Evolutionary conservation across 2,329 filamentous ascomycete species (phyloP), one percentile per base, ranked within the genome.

Genomic region (Akanthomyces lecanii): DNA sequence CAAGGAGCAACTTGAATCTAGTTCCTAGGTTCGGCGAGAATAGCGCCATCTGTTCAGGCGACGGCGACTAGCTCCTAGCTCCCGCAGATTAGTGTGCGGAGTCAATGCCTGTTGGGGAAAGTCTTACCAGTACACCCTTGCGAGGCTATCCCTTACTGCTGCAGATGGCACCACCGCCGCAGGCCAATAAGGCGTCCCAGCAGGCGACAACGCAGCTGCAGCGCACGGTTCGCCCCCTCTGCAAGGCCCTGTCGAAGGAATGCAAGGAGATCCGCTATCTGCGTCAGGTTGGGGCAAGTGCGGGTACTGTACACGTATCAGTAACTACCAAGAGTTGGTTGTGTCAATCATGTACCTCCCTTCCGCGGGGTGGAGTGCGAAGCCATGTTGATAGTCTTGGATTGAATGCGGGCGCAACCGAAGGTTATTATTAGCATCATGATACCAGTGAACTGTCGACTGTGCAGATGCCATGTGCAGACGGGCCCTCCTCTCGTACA

Each of bases 321-420:
- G 10, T 11, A 36, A 8, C 30, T 33, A 5, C 5, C 30, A 33
- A 11, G 7, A 36, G 33, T 47, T n/a, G 44, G 44, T 47, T 21
- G 14, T 54, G 52, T 40, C 5, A 36, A 21, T 54, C 16, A n/a
- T 36, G 10, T 36, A 36, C 33, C 10, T 10, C 7, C 7, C 10
- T 54, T 42, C 33, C 52, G 36, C 52, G 52, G 52, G 52, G 52
- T 54, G 52, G 52, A 54, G 51, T 40, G 36, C 21, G 16, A 25
- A 54, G 36, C 36, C 44, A 23, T 21, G 25, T 4, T 23, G 33
- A 33, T 11, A 5, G 51, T 18, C 51, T 50, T 40, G 33, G 7
- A 23, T 53, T 14, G 8, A 7, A 38, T 36, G 50, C 30, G 5
- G 28, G 28, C 50, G 30, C 28, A 52, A 21, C 16, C 7, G 5